Evolutionary conservation across 1,284 basidiomycete genomes (phyloP), one percentile per base, ranked within the genome.

Genomic region (Papiliotrema nemorosa): DNA sequence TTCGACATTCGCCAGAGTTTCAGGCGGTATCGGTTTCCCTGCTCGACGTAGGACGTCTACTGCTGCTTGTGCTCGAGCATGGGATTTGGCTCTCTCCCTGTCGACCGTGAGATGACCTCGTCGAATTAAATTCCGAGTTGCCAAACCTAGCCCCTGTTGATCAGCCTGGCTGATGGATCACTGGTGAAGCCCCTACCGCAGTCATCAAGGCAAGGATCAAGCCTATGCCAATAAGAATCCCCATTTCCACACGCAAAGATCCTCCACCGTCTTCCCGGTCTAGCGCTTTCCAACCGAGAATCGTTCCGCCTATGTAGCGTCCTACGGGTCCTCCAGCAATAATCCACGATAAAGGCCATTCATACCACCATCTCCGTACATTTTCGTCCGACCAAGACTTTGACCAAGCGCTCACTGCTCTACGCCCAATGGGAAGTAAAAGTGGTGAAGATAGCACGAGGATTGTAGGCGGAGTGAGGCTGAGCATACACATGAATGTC

Each of bases 241-340:
- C 67, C 1, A 65, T 52, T 18, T 55, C 57, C 25, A 69, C 21
- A 16, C 57, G 25, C 21, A 47, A 24, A 6, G 43, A 13, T 1
- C 53, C 60, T 10, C 45, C 57, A 14, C 40, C 48, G 16, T 52
- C 55, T 2, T 18, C 29, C 20, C 36, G n/a, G 54, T 71, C 69
- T 13, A 71, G 47, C 29, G 49, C 54, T 26, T 47, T 53, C 70
- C 70, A 73, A 1, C 64, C 69, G 2, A 73, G 48, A 0, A 57
- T 44, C 7, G 60, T 18, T 9, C 63, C 70, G 5, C 58, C 62
- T 0, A 48, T 51, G 35, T 50, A 67, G 21, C 70, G 48, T 0
- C 67, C 68, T 0, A 69, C 54, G 10, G 70, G 70, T 0, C 70
- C 70, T 12, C 60, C 63, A 13, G 63, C 59, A 0, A 70, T 41